A percentile compares a stretch with the other conserved stretches of the same genome.
phyloP scores from a whole-genome alignment of 495 filamentous ascomycete genomes.

The Annulohypoxylon maeteangense region DNA sequence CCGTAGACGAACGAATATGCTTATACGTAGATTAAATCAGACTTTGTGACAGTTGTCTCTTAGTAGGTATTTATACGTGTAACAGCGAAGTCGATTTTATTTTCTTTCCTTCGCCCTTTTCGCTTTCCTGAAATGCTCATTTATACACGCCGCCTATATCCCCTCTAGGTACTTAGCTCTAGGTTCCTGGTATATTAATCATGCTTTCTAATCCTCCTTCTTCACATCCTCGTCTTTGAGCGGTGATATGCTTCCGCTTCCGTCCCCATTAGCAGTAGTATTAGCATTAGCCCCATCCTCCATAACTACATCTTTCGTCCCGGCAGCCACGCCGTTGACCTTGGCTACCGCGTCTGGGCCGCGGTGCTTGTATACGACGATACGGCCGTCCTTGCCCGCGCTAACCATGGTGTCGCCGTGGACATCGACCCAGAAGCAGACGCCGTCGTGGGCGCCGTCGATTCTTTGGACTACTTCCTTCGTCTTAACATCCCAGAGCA shows the following conservation, averaged over 20 bases:
- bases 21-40: background rate
- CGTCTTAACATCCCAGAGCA: conserved; percentile 88
- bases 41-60: too few relatives aligned
- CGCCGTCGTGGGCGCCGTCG: conserved; percentile 74
- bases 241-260: conserved; percentile 17
- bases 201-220: conserved; percentile 38
- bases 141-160: background rate
- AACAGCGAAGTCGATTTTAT: background rate
- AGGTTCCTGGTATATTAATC: background rate
- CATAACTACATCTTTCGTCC: conserved; percentile 2
- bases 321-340: conserved; percentile 21
- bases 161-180: background rate
- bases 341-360: background rate
- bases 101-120: background rate
- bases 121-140: background rate
- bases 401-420: conserved; percentile 58
- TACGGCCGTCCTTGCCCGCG: conserved; percentile 54
- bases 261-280: background rate
- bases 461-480: conserved; percentile 83
- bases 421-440: conserved; percentile 85
- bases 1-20: background rate
- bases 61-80: background rate
- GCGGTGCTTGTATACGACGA: conserved; percentile 55
- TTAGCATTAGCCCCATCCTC: conserved; percentile 2
- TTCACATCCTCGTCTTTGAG: conserved; percentile 48